These are phyloP conservation scores for Mycosarcoma maydis DNA, from an alignment of 1,284 basidiomycete species.

Conservation along the genomic window DNA sequence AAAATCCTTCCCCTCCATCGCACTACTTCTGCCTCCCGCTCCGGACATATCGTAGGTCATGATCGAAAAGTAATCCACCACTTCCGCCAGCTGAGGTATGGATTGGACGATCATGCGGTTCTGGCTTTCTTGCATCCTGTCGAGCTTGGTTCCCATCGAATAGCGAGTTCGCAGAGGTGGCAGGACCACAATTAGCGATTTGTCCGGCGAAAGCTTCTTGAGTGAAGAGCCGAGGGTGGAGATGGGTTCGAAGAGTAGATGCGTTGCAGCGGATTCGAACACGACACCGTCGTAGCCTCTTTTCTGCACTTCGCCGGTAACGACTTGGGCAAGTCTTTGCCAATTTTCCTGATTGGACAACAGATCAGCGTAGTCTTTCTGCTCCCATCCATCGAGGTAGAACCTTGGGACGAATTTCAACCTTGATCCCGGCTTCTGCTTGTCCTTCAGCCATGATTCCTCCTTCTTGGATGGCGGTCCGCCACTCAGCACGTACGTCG, in stretches of 20 bases:
- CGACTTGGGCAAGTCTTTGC: conserved; percentile 12
- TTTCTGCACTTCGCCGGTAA: conserved; percentile 17
- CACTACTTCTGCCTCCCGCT: conserved; percentile 10
- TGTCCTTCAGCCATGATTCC: conserved; percentile 20
- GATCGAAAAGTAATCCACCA: conserved; percentile 45
- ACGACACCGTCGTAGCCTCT: conserved; percentile 35
- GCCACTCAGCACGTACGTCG: conserved; percentile 36
- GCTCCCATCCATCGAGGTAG: conserved; percentile 41
- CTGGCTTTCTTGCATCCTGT: conserved; percentile 11
- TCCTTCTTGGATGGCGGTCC: conserved; percentile 21
- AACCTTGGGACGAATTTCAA: conserved; percentile 40
- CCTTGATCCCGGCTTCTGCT: not conserved
- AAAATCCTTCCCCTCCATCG: conserved; percentile 19
- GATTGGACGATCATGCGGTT: conserved; percentile 44
- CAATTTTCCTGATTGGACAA: conserved; percentile 26
- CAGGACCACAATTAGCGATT: conserved; percentile 30
- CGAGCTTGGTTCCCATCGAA: conserved; percentile 10
- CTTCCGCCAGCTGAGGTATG: conserved; percentile 24
- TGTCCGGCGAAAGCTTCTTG: not conserved
- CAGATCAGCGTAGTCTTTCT: conserved; percentile 36
- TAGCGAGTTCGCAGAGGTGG: conserved; percentile 30
- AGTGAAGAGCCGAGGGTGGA: conserved; percentile 5
- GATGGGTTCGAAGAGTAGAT: conserved; percentile 44
- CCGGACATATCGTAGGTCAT: conserved; percentile 58
- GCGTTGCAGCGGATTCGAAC: conserved; percentile 37